These are phyloP conservation scores for Talaromyces sp. DNA, from an alignment of 2,329 filamentous ascomycete species.

Conservation along the genomic window DNA sequence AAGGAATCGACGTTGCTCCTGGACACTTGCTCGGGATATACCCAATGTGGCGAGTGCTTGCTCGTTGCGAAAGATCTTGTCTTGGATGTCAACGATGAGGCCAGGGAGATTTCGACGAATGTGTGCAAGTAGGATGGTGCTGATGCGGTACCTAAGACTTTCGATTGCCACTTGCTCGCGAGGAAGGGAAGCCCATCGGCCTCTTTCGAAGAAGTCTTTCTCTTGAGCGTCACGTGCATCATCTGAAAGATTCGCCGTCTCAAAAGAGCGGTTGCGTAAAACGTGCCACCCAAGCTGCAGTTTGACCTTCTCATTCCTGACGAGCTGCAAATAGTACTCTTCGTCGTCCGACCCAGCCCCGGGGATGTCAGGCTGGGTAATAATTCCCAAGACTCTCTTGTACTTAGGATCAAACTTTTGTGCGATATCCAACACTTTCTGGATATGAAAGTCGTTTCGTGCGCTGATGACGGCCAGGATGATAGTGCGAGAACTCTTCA, in stretches of 20 bases:
- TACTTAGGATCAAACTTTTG: conserved; percentile 35
- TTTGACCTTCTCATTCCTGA: conserved; percentile 44
- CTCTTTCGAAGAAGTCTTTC: conserved; percentile 35
- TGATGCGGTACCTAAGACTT: conserved; percentile 42
- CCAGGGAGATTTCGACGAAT: conserved; percentile 34
- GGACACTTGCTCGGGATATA: conserved; percentile 23
- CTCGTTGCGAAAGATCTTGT: conserved; percentile 36
- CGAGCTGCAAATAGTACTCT: conserved; percentile 37
- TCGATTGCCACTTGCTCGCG: conserved; percentile 35
- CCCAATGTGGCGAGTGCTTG: conserved; percentile 31
- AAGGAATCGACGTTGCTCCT: conserved; percentile 31
- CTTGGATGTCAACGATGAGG: conserved; percentile 41
- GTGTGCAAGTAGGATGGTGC: conserved; percentile 37
- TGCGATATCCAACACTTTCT: conserved; percentile 58
- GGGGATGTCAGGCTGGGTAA: conserved; percentile 52
- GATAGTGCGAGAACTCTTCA: conserved; percentile 61
- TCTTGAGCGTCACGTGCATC: conserved; percentile 36
- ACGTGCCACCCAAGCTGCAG: conserved; percentile 55
- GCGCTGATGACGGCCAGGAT: conserved; percentile 60
- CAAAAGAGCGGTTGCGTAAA: conserved; percentile 48
- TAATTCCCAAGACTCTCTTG: conserved; percentile 47
- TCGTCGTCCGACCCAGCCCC: conserved; percentile 40
- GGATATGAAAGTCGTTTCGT: conserved; percentile 57
- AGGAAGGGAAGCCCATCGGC: conserved; percentile 30
- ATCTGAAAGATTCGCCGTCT: conserved; percentile 33